A percentile compares a stretch with the other conserved stretches of the same genome.
Conservation (phyloP, 2,329 filamentous ascomycete genomes). For the Fusarium torulosum region DNA sequence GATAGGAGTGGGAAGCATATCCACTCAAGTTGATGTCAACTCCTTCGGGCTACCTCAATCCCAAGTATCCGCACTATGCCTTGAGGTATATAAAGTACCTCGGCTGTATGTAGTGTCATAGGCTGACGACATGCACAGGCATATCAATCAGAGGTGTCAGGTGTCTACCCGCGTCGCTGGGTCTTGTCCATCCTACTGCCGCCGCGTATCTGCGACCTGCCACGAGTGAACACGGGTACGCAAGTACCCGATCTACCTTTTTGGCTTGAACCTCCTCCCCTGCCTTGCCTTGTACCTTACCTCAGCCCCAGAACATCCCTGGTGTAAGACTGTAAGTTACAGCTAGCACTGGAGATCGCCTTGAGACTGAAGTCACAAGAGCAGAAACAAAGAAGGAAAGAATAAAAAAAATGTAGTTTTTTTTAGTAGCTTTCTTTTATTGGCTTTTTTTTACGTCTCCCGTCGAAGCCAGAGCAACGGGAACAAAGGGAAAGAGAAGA, state of each 20-base stretch:
- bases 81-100: too few species aligned
- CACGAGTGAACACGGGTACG: conserved; percentile 16
- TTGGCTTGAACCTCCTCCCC: conserved; percentile 4
- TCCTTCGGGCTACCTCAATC: too few species aligned
- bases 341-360: conserved; percentile 1
- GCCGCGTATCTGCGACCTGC: conserved; percentile 32
- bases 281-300: conserved; percentile 9
- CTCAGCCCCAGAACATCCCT: conserved; percentile 3
- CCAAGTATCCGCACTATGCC: too few species aligned
- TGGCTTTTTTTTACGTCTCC: neutral
- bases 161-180: conserved; percentile 25
- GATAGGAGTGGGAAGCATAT: too few species aligned
- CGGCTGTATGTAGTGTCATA: too few species aligned
- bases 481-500: neutral
- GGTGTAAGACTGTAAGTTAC: conserved; percentile 14
- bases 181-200: conserved; percentile 7
- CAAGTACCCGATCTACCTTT: conserved; percentile 26
- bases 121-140: too few species aligned
- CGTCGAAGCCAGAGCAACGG: conserved; percentile 4
- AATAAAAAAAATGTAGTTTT: neutral
- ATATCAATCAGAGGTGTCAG: neutral
- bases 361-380: conserved; percentile 3
- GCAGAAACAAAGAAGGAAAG: conserved; percentile 10
- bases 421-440: neutral
- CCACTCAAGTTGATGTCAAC: too few species aligned